phyloP scores from a whole-genome alignment of 495 filamentous ascomycete genomes.

The Amphirosellinia nigrospora region DNA sequence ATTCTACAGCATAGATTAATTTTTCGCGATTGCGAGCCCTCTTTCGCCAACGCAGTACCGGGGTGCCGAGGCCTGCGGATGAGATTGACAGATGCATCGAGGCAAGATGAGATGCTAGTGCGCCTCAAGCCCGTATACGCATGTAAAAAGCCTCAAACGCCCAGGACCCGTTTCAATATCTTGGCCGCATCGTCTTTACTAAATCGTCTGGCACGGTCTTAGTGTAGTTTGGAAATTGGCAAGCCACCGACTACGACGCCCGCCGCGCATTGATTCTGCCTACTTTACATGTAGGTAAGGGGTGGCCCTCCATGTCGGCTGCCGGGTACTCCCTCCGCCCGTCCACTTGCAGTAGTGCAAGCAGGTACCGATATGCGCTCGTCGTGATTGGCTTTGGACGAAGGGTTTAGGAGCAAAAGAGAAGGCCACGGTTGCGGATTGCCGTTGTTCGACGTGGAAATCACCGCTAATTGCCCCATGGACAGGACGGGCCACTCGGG shows the following conservation, averaged over 20 bases:
- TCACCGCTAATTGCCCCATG: background rate
- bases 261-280: slow-evolving; percentile 4
- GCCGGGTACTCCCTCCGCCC: slow-evolving; percentile 3
- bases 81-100: slow-evolving; percentile 2
- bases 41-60: background rate
- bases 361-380: background rate
- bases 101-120: background rate
- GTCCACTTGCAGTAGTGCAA: slow-evolving; percentile 11
- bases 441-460: background rate
- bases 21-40: background rate
- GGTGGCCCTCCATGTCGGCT: slow-evolving; percentile 13
- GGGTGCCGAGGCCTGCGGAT: background rate
- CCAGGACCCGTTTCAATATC: background rate
- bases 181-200: background rate
- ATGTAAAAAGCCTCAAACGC: slow-evolving; percentile 22
- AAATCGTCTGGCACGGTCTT: slow-evolving; percentile 3
- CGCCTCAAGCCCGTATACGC: no score
- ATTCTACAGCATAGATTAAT: background rate
- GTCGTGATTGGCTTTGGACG: background rate
- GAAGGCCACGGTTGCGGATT: background rate
- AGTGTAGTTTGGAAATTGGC: background rate
- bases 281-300: background rate
- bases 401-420: slow-evolving; percentile 8
- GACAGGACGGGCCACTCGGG: background rate
- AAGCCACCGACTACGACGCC: slow-evolving; percentile 3